Evolutionary conservation across 2,329 filamentous ascomycete species (phyloP).

Genomic region (Diplodia scrobiculata): DNA sequence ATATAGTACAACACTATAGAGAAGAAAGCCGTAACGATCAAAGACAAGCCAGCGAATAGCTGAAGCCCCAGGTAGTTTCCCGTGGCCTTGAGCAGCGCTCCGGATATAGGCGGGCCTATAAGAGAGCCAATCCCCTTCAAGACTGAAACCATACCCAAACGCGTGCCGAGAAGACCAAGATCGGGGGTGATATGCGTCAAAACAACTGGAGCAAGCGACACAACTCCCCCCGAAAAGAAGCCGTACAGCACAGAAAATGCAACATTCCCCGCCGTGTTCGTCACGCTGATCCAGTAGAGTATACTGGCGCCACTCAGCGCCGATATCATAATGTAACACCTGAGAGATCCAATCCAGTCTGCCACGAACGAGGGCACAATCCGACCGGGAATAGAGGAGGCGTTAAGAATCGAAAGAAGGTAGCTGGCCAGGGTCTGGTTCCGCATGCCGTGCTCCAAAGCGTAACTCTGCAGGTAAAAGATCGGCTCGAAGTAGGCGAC

Average conservation of each 20-base stretch:
- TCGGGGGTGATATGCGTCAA: slow-evolving; percentile 8
- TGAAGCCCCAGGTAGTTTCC: not conserved
- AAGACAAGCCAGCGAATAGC: not conserved
- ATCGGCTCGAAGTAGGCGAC: slow-evolving; percentile 54
- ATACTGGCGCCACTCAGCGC: not conserved
- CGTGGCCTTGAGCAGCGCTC: slow-evolving; percentile 52
- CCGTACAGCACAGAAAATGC: slow-evolving; percentile 20
- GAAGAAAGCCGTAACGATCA: not conserved
- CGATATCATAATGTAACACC: not conserved
- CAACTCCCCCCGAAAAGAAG: slow-evolving; percentile 15
- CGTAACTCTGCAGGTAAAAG: slow-evolving; percentile 61
- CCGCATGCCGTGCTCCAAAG: slow-evolving; percentile 56
- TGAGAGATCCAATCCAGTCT: slow-evolving; percentile 45
- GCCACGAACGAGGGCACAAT: slow-evolving; percentile 49
- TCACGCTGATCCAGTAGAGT: slow-evolving; percentile 7
- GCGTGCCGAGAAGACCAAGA: slow-evolving; percentile 48
- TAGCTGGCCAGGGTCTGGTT: slow-evolving; percentile 53
- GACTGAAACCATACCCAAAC: slow-evolving; percentile 59
- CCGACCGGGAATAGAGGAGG: slow-evolving; percentile 46
- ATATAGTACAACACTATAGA: not conserved
- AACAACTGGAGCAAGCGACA: slow-evolving; percentile 3
- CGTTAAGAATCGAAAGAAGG: slow-evolving; percentile 47
- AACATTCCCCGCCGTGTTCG: slow-evolving; percentile 2
- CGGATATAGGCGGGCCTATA: slow-evolving; percentile 60
- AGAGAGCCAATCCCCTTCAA: slow-evolving; percentile 55